A percentile compares a stretch with the other conserved stretches of the same genome.
Evolutionary conservation across 495 filamentous ascomycete species (phyloP).

Genomic region (Talaromyces nanjingensis): DNA sequence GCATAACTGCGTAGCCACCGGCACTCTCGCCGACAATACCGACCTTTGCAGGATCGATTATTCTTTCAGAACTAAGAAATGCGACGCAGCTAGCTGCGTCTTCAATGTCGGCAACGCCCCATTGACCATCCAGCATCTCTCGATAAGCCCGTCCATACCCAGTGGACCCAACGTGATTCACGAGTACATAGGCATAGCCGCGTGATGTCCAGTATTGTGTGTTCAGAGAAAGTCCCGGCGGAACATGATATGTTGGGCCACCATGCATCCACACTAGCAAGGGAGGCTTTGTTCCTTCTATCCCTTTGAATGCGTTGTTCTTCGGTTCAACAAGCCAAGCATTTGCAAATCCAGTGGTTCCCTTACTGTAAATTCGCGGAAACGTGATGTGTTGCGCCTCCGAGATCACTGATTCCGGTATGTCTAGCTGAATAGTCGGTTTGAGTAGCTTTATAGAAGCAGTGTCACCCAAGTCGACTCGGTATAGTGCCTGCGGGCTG

Average conservation of each 20-base stretch:
- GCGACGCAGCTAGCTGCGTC: conserved; percentile 38
- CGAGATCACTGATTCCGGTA: conserved; percentile 25
- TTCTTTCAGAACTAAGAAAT: conserved; percentile 24
- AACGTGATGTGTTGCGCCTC: conserved; percentile 26
- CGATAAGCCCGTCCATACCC: conserved; percentile 42
- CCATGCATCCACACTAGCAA: conserved; percentile 40
- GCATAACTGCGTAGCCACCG: conserved; percentile 42
- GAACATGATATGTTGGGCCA: conserved; percentile 35
- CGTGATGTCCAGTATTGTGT: conserved; percentile 45
- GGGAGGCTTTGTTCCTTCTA: conserved; percentile 27
- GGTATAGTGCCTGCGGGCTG: conserved; percentile 18
- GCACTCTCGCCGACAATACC: conserved; percentile 41
- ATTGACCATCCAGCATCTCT: conserved; percentile 32
- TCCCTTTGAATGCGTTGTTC: conserved; percentile 30
- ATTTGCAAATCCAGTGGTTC: conserved; percentile 2
- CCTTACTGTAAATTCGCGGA: conserved; percentile 19
- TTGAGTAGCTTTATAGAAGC: conserved; percentile 11
- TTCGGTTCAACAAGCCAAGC: conserved; percentile 37
- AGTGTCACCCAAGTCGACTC: conserved; percentile 13
- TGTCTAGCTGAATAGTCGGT: conserved; percentile 16
- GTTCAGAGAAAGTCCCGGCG: conserved; percentile 24
- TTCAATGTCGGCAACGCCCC: conserved; percentile 36
- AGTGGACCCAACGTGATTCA: conserved; percentile 45
- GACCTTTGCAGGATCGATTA: conserved; percentile 29
- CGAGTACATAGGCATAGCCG: conserved; percentile 38